Conservation (phyloP, 352 stramenopile species). For the Pythium inflatum region DNA sequence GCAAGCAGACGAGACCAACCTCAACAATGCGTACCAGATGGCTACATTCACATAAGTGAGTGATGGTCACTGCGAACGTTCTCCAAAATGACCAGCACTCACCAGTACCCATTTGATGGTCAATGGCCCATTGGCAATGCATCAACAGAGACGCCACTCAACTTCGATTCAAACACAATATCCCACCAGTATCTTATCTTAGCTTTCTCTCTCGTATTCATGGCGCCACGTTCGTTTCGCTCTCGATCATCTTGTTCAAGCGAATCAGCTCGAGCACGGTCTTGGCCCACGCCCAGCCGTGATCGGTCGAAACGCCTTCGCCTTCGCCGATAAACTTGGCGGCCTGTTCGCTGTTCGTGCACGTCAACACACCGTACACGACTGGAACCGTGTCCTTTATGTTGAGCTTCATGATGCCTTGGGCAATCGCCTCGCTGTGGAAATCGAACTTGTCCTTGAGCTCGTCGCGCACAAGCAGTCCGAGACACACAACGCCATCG, state of each 20-base stretch:
- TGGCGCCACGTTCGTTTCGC: neutral
- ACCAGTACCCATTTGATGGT: neutral
- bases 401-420: constrained; percentile 39
- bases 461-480: constrained; percentile 27
- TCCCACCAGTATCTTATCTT: too few relatives aligned
- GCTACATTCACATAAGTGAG: constrained; percentile 22
- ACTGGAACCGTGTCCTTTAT: constrained; percentile 28
- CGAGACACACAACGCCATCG: constrained; percentile 31
- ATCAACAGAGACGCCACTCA: neutral
- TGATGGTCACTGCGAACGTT: constrained; percentile 26
- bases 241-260: constrained; percentile 19
- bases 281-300: constrained; percentile 38
- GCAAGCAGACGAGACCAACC: neutral
- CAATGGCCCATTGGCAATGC: too few relatives aligned
- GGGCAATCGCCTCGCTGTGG: constrained; percentile 24
- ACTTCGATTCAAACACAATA: neutral
- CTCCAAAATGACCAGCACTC: constrained; percentile 28
- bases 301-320: constrained; percentile 26
- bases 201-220: neutral
- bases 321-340: constrained; percentile 28
- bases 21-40: constrained; percentile 7
- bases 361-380: constrained; percentile 33
- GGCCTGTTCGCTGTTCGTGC: constrained; percentile 10
- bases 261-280: constrained; percentile 29
- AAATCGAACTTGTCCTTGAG: constrained; percentile 29